These are phyloP conservation scores for Phaseolus lunatus DNA, from an alignment of 306 rosid species.

Conservation along the genomic window DNA sequence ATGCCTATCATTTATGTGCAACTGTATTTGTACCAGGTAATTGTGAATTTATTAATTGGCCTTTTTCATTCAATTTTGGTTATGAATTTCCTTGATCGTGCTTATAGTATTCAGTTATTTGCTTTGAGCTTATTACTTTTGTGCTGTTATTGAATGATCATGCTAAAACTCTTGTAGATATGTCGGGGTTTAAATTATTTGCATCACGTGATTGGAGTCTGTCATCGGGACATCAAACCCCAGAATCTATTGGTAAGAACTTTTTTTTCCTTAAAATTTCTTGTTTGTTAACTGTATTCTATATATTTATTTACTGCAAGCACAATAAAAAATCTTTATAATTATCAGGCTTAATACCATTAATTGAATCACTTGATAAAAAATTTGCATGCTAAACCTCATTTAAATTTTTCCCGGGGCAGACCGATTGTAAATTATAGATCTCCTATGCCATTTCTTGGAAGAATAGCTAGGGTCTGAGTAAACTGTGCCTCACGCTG, in stretches of 20 bases:
- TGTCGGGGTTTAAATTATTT: slow-evolving; percentile 89
- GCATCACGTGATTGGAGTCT: slow-evolving; percentile 86
- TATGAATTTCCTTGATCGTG: not conserved
- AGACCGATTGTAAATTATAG: not conserved
- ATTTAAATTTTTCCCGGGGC: slow-evolving; percentile 5
- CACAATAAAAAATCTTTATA: not conserved
- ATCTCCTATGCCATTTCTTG: not conserved
- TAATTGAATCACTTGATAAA: slow-evolving; percentile 6
- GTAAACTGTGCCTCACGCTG: not conserved
- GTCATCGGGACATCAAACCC: slow-evolving; percentile 97
- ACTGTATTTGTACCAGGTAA: slow-evolving; percentile 87
- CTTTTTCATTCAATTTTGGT: not conserved
- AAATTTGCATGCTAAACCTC: not conserved
- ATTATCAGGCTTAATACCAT: not conserved
- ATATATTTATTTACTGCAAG: slow-evolving; percentile 20
- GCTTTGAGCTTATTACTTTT: slow-evolving; percentile 10
- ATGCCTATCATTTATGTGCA: slow-evolving; percentile 78
- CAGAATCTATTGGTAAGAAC: slow-evolving; percentile 88
- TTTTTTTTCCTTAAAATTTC: slow-evolving; percentile 1
- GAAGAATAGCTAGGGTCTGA: not conserved
- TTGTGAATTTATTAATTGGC: not conserved
- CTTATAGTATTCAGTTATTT: not conserved
- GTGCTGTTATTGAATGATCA: slow-evolving; percentile 27
- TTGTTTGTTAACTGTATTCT: slow-evolving; percentile 6
- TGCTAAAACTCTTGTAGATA: slow-evolving; percentile 61